A percentile compares a stretch with the other conserved stretches of the same genome.
Evolutionary conservation across 306 rosid genomes (phyloP).

Genomic region (Cicer cuneatum): DNA sequence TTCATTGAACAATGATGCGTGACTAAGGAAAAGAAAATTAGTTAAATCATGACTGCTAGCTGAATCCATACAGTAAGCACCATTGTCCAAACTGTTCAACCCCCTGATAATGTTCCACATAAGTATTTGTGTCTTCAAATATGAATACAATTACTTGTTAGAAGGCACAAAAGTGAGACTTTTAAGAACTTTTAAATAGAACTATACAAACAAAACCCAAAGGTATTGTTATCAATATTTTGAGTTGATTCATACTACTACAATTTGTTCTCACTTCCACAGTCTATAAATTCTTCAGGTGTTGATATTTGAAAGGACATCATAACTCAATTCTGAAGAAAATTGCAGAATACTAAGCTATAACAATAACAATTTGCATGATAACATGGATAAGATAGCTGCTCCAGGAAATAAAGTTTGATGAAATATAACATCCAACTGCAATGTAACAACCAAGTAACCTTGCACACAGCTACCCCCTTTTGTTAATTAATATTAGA

Average conservation of each 20-base stretch:
- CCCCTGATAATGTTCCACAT: not conserved
- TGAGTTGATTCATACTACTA: not conserved
- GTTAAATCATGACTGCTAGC: not conserved
- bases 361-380: not conserved
- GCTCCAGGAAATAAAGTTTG: not conserved
- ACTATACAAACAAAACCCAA: not conserved
- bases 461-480: too few species aligned
- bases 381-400: not conserved
- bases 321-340: not conserved
- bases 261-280: not conserved
- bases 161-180: not conserved
- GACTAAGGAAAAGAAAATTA: constrained; percentile 13
- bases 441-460: not conserved
- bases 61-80: constrained; percentile 9
- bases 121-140: not conserved
- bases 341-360: not conserved
- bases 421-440: not conserved
- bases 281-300: not conserved
- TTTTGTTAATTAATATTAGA: too few species aligned
- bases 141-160: not conserved
- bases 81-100: not conserved
- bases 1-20: constrained; percentile 22
- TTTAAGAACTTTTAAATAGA: not conserved
- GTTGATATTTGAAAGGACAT: not conserved
- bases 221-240: not conserved